Evolutionary conservation across 23 red algal species (phyloP).

Genomic region (Gracilaria domingensis): DNA sequence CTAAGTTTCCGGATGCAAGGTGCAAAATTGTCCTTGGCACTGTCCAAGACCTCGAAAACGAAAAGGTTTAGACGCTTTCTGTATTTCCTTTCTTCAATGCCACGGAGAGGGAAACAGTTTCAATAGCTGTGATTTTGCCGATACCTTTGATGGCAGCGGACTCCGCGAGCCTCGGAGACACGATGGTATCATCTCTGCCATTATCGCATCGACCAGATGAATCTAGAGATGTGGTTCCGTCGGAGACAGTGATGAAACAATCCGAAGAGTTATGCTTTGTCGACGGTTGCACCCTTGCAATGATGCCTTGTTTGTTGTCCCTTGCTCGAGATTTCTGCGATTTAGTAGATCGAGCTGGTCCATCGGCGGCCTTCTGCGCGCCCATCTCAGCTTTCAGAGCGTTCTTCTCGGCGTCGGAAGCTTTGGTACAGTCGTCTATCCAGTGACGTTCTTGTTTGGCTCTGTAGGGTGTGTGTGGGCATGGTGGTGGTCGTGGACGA

Average conservation of each 20-base stretch:
- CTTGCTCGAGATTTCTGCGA: background rate
- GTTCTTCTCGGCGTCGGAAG: background rate
- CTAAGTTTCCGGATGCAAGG: constrained; percentile 14
- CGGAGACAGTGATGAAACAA: background rate
- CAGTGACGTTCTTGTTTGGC: background rate
- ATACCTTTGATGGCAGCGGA: background rate
- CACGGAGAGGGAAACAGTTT: background rate
- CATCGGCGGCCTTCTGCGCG: background rate
- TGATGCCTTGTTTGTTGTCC: background rate
- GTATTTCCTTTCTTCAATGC: constrained; percentile 14
- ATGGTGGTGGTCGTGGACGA: no score
- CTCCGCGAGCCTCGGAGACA: background rate
- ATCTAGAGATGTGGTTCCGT: background rate
- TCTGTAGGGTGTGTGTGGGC: no score
- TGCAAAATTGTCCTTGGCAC: constrained; percentile 37
- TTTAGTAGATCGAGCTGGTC: background rate
- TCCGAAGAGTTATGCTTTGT: background rate
- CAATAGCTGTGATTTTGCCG: background rate
- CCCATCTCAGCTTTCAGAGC: background rate
- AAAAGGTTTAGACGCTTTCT: background rate
- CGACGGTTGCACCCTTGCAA: background rate
- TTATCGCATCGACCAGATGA: background rate
- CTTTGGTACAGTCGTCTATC: background rate
- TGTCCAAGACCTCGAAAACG: constrained; percentile 27
- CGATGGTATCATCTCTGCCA: background rate